Percentiles rank a stretch among this genome's conserved stretches.
Conservation (phyloP, 352 stramenopile species). For the Phytophthora quininea region DNA sequence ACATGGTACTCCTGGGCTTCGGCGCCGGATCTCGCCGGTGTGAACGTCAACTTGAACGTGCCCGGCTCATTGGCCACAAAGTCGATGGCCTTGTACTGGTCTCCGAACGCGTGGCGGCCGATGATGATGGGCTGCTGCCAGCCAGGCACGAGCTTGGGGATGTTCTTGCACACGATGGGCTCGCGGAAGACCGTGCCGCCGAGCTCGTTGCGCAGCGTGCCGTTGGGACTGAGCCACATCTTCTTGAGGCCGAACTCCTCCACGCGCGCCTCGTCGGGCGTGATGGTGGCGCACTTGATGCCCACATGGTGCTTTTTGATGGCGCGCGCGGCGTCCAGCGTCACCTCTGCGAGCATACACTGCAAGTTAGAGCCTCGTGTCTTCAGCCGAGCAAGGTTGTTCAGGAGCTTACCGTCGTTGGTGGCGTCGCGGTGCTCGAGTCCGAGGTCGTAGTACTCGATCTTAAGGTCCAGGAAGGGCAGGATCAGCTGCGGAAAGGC, state of each 20-base stretch:
- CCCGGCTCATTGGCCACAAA: conserved; percentile 74
- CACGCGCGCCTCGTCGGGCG: conserved; percentile 83
- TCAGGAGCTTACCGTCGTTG: conserved; percentile 53
- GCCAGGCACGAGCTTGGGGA: conserved; percentile 83
- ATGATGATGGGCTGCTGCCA: conserved; percentile 91
- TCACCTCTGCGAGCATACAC: conserved; percentile 51
- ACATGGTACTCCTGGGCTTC: conserved; percentile 67
- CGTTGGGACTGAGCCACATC: conserved; percentile 87
- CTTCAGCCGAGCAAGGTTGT: background rate
- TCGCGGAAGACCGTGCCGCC: conserved; percentile 90
- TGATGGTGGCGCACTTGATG: conserved; percentile 92
- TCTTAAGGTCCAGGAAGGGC: conserved; percentile 84
- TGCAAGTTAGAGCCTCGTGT: background rate
- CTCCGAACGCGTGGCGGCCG: conserved; percentile 86
- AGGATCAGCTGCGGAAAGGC: conserved; percentile 57
- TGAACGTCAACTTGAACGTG: conserved; percentile 86
- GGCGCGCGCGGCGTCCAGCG: conserved; percentile 73
- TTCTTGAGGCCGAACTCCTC: conserved; percentile 87
- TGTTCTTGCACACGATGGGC: conserved; percentile 88
- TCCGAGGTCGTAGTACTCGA: conserved; percentile 88
- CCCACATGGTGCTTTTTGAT: conserved; percentile 84
- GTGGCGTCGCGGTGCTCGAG: conserved; percentile 83
- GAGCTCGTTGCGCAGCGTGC: conserved; percentile 87
- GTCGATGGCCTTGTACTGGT: conserved; percentile 90
- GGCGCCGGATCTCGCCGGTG: conserved; percentile 53